These are phyloP conservation scores for Fusarium clavum DNA, from an alignment of 2,329 filamentous ascomycete genomes.

Conservation along the genomic window DNA sequence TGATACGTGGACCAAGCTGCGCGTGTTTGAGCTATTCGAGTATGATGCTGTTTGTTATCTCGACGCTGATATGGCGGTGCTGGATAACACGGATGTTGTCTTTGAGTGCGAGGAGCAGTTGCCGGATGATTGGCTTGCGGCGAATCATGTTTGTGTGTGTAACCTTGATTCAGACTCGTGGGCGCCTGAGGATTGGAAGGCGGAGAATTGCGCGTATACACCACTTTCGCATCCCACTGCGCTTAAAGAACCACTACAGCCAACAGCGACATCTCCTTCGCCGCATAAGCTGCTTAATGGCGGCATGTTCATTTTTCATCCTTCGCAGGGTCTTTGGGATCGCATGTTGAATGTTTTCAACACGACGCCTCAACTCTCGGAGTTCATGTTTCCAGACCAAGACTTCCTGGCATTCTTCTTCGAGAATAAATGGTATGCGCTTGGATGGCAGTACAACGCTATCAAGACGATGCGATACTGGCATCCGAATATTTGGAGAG, in stretches of 20 bases:
- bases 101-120: constrained; percentile 27
- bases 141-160: constrained; percentile 42
- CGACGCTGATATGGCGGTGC: constrained; percentile 39
- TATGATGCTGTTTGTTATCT: constrained; percentile 41
- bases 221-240: constrained; percentile 28
- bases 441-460: constrained; percentile 42
- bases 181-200: constrained; percentile 37
- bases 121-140: constrained; percentile 37
- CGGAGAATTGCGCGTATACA: constrained; percentile 40
- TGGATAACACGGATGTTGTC: constrained; percentile 36
- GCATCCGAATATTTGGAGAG: constrained; percentile 39
- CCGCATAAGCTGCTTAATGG: constrained; percentile 37
- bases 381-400: constrained; percentile 38
- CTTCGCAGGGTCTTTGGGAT: constrained; percentile 25
- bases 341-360: constrained; percentile 31
- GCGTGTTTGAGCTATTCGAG: constrained; percentile 33
- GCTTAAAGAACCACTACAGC: constrained; percentile 23
- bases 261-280: constrained; percentile 1
- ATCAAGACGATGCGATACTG: constrained; percentile 43
- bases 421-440: constrained; percentile 31
- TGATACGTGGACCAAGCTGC: constrained; percentile 39
- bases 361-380: constrained; percentile 21
- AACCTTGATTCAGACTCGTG: constrained; percentile 39
- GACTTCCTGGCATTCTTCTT: constrained; percentile 39
- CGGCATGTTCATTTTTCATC: constrained; percentile 42